A percentile compares a stretch with the other conserved stretches of the same genome.
These are phyloP conservation scores for Neurospora tetrasperma DNA, from an alignment of 495 filamentous ascomycete species.

Conservation along the genomic window DNA sequence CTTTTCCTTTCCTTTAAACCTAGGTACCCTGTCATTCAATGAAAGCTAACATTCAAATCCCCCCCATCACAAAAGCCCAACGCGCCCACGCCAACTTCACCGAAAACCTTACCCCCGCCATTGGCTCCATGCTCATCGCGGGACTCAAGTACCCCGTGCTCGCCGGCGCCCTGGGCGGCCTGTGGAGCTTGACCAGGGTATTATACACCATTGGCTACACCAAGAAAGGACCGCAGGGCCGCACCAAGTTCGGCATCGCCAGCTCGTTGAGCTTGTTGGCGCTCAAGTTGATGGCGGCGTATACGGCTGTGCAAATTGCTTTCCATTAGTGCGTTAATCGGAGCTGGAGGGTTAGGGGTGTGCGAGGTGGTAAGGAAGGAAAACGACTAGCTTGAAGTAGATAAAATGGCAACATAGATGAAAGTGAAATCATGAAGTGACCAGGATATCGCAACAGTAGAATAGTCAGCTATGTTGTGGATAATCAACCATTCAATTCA, in stretches of 20 bases:
- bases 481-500: neutral
- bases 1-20: neutral
- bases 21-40: too few species aligned
- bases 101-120: slow-evolving; percentile 52
- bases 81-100: slow-evolving; percentile 62
- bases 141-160: slow-evolving; percentile 46
- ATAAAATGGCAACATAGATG: neutral
- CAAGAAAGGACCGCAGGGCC: slow-evolving; percentile 25
- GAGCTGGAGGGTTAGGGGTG: neutral
- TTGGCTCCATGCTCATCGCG: slow-evolving; percentile 46
- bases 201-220: slow-evolving; percentile 54
- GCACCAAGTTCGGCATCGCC: slow-evolving; percentile 15
- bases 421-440: neutral
- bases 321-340: slow-evolving; percentile 15
- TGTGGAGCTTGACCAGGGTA: slow-evolving; percentile 46
- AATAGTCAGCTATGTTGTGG: neutral
- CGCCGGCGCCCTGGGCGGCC: slow-evolving; percentile 39
- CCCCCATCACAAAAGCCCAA: slow-evolving; percentile 36
- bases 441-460: neutral
- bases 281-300: slow-evolving; percentile 26
- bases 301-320: slow-evolving; percentile 21
- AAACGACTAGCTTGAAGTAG: neutral
- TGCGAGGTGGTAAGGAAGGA: neutral
- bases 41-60: slow-evolving; percentile 15
- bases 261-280: slow-evolving; percentile 12